Conservation (phyloP, 2,329 filamentous ascomycete genomes). For the Amauroascus niger region DNA sequence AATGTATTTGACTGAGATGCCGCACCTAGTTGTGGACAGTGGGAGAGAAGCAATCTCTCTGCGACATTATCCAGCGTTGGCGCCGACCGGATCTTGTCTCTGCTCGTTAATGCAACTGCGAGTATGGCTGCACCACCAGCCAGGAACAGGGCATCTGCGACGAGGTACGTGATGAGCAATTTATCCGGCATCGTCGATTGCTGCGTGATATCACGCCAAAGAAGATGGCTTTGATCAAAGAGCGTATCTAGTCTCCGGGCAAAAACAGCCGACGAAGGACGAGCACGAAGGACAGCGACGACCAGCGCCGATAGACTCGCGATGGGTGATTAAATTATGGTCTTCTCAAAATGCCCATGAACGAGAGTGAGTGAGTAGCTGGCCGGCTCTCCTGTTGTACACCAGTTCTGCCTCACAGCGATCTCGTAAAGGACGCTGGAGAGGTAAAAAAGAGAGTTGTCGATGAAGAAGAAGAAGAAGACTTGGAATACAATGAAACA, state of each 20-base stretch:
- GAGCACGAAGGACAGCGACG: background rate
- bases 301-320: slow-evolving; percentile 6
- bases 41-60: slow-evolving; percentile 42
- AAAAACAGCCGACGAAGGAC: background rate
- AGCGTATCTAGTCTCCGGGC: background rate
- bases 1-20: slow-evolving; percentile 13
- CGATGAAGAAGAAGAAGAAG: background rate
- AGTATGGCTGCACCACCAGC: slow-evolving; percentile 44
- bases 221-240: too few species aligned
- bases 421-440: background rate
- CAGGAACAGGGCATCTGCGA: slow-evolving; percentile 45
- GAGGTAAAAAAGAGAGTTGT: background rate
- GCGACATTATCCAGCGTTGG: slow-evolving; percentile 44
- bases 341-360: background rate
- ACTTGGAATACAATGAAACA: slow-evolving; percentile 2
- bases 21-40: slow-evolving; percentile 47
- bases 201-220: too few species aligned
- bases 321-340: background rate
- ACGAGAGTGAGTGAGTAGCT: background rate
- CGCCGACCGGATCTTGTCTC: slow-evolving; percentile 33
- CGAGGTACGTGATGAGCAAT: slow-evolving; percentile 44
- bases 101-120: slow-evolving; percentile 44
- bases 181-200: slow-evolving; percentile 40
- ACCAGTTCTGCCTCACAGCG: background rate
- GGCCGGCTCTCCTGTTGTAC: background rate